Evolutionary conservation across 768 basidiomycete genomes (phyloP), one percentile per base, ranked within the genome.

Genomic region (Hericium rajendrae): DNA sequence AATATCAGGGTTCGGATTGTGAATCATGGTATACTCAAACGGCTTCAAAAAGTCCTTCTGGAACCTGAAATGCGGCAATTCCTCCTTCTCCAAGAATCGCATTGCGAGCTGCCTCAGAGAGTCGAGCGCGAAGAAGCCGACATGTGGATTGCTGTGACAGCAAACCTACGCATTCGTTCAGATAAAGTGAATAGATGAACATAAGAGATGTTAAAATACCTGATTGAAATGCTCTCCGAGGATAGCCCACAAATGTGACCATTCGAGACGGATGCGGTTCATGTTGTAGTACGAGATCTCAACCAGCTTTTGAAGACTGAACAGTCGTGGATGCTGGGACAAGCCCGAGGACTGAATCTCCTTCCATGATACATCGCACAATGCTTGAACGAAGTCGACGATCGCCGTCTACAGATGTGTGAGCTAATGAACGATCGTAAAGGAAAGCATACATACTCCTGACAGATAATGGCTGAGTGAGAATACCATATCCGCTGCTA

Each of bases 251-350:
- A 99, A 77, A 70, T 91, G 90, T 0, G 91, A 92, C 97, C 97
- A 99, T 70, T 99, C 97, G 51, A 99, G 73, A 71, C 97, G 91
- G 67, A 99, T 98, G 51, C 97, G 87, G 60, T 78, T 86, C 97
- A 99, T 99, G 72, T 99, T 99, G 74, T 99, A 99, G 71, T 99
- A 99, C 9, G 94, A 97, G 56, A 99, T 98, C 68, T 99, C 97
- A 41, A 98, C 95, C 38, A 99, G 77, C 72, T 98, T 99, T 71
- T 97, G 94, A 57, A 99, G 73, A 70, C 94, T 95, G 78, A 98
- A 99, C 57, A 97, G 76, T 24, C 97, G 84, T 1, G 97, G 95
- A 68, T 93, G 88, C 60, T 94, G 87, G 3, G 95, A 95, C 28
- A 93, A 73, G 16, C 94, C 94, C 0, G 97, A 98, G 0, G 94